Base-by-base conservation (phyloP, 179 eudicot species). In the Beta lomatogona region DNA sequence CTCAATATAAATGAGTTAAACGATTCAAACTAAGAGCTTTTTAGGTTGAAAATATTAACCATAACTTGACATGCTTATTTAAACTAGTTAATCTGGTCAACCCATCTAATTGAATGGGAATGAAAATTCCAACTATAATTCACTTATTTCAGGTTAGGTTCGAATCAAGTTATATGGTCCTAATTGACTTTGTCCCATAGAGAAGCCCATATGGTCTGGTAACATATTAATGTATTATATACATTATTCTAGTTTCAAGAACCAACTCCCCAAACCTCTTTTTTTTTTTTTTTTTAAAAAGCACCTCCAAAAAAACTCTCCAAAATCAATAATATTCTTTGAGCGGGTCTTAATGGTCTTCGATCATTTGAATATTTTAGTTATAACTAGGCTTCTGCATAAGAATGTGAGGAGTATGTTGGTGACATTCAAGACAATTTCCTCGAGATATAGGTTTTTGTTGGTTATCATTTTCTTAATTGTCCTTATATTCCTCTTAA, bases 351-450 rank as follows among this genome's bases (percentile, higher is more conserved):
- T 79, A 74, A 19, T 81, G 75, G 68, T 76, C 64, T 59, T 72
- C 9, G 74, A 70, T 74, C 16, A 53, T 41, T 50, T 16, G 64
- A 83, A 64, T 53, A 36, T 8, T 10, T 28, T 5, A 60, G 53
- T 21, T 31, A 36, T 50, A 19, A 21, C 22, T 44, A 31, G 63
- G 77, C 1, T 50, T 71, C 5, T 59, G 81, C 75, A 25, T 54
- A 70, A 69, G 82, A 82, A 82, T 79, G 25, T 77, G 79, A 79
- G 87, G 82, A 84, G 81, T 21, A 84, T 84, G 89, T 82, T 87
- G 86, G 85, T 79, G 84, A 80, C 71, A 72, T 60, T 70, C 68
- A 67, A 75, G 87, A 84, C 89, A 87, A 25, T 22, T 82, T 64
- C 84, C 89, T 84, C 81, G 87, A 82, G 69, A 77, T 71, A 31